These are phyloP conservation scores for Aspergillus ustus DNA, from an alignment of 2,329 filamentous ascomycete species.

Conservation along the genomic window DNA sequence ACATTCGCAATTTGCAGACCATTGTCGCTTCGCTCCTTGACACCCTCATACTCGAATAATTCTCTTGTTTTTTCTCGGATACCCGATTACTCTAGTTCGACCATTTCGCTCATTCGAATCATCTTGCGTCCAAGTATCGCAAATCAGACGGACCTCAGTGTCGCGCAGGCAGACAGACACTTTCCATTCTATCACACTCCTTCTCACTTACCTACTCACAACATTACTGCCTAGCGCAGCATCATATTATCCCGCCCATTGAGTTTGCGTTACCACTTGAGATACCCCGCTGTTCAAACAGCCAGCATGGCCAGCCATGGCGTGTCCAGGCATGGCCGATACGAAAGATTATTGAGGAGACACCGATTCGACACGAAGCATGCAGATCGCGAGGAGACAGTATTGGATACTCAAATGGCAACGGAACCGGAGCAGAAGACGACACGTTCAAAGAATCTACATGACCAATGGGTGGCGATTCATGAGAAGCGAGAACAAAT, in stretches of 20 bases:
- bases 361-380: conserved; percentile 11
- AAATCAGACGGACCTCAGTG: neutral
- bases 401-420: neutral
- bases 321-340: conserved; percentile 12
- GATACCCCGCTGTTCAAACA: neutral
- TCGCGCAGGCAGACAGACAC: conserved; percentile 18
- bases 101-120: neutral
- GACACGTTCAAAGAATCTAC: conserved; percentile 2
- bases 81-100: conserved; percentile 2
- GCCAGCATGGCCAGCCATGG: conserved; percentile 18
- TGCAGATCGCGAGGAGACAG: neutral
- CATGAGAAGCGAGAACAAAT: conserved; percentile 9
- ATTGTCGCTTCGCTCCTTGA: conserved; percentile 14
- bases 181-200: conserved; percentile 2
- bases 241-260: neutral
- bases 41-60: neutral
- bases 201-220: neutral
- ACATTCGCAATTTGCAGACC: neutral
- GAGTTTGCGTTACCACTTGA: neutral
- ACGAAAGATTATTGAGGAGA: conserved; percentile 16
- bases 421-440: neutral
- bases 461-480: conserved; percentile 3
- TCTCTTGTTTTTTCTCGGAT: conserved; percentile 1
- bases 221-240: neutral
- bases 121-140: neutral